Base-by-base conservation (phyloP, 345 rosid species). In the Eucalyptus microcorys region DNA sequence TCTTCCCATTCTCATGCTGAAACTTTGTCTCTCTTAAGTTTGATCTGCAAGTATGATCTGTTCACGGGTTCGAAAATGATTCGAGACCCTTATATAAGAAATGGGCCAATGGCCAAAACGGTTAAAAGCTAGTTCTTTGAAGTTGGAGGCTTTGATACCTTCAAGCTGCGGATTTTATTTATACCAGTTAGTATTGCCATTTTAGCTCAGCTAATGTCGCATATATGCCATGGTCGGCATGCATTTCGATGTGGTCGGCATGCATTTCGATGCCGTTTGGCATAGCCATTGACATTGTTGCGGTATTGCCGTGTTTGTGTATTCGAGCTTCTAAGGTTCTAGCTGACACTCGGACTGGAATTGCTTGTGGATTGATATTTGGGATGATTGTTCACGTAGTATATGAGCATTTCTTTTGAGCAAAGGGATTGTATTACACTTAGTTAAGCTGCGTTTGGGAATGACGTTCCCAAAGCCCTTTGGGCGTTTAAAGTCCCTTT, bases 101-200 rank as follows among this genome's bases (percentile, higher is more conserved):
- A 32, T 66, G 40, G 40, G 27, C 76, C 76, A 15, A 66, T 66
- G 21, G 40, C 40, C 22, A 0, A 5, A 9, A 17, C 4, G 0
- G 26, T 71, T 71, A 8, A 0, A 10, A 66, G 12, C 4, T 4
- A n/a, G 79, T 8, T 0, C 0, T 64, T 15, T 2, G 21, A 64
- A 66, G 22, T 8, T 32, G 3, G 42, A 66, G 37, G 0, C 76
- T 2, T n/a, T 2, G 76, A n/a, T n/a, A n/a, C 76, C 40, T 14
- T n/a, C 19, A 15, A n/a, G 40, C 17, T 15, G 34, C 34, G 4
- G 71, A 15, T 15, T 14, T 61, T 61, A 15, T 61, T 57, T 10
- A 24, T 61, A 27, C 68, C 0, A 30, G 34, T 0, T 4, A 5
- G 19, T 64, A 30, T 30, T 0, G 34, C 34, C 17, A 2, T 64